Evolutionary conservation across 371 early-diverging fungal genomes (phyloP), one percentile per base, ranked within the genome.

Genomic region (Mucor indicus): DNA sequence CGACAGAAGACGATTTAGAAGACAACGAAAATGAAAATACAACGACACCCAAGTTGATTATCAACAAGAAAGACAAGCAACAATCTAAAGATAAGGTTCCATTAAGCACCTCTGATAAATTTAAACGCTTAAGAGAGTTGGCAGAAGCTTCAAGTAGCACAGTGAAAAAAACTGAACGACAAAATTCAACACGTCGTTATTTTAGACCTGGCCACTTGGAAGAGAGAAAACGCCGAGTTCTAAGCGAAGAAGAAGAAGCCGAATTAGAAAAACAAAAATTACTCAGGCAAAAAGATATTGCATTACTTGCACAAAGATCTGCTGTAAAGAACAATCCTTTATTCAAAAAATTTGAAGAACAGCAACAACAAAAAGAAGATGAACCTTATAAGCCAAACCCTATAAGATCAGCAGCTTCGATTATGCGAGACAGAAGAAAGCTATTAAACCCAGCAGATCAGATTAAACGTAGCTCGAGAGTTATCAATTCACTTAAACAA

Each of bases 321-420:
- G 63, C 63, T 35, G 67, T 67, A 19, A 67, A 60, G 35, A 65
- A 62, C 38, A 69, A 65, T 20, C 66, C 62, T 5, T 44, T 59
- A 16, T 50, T 62, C 44, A 69, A 52, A 38, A 60, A 65, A 15
- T 56, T 65, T 17, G 63, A 61, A 33, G 56, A 53, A 19, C 56
- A 58, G 36, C 41, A 30, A 1, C 23, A 36, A 40, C 31, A 44
- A 12, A 22, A 16, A 16, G 36, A n/a, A n/a, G n/a, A n/a, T n/a
- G n/a, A n/a, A n/a, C n/a, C n/a, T n/a, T n/a, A n/a, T n/a, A n/a
- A n/a, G n/a, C n/a, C n/a, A n/a, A n/a, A 40, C 20, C 23, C 31
- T 16, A 44, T 23, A 16, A 27, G 27, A 11, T 19, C 60, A 16
- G 32, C 49, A n/a, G 44, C 48, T 20, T 48, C 44, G 8, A 25